Conservation (phyloP, 345 rosid genomes). For the Linum lewisii region DNA sequence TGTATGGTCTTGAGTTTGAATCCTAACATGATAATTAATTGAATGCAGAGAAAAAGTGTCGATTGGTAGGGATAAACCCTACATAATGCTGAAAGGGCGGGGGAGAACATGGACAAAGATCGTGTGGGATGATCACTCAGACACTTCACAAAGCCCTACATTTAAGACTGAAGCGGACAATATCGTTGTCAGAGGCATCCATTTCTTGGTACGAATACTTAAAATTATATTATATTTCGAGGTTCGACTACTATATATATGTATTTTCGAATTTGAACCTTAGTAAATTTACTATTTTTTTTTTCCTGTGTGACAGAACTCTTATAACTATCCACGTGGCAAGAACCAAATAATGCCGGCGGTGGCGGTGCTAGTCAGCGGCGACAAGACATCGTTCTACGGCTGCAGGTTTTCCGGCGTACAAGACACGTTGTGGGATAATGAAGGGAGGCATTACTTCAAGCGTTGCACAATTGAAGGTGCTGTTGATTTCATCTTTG, state of each 20-base stretch:
- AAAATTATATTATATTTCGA: too few relatives aligned
- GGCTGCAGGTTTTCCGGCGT: conserved; percentile 48
- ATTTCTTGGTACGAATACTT: conserved; percentile 29
- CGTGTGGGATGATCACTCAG: conserved; percentile 52
- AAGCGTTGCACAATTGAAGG: conserved; percentile 57
- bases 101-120: conserved; percentile 41
- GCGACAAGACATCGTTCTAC: conserved; percentile 54
- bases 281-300: too few relatives aligned
- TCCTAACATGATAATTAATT: neutral
- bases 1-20: too few relatives aligned
- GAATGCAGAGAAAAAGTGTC: conserved; percentile 65
- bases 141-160: conserved; percentile 44
- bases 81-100: conserved; percentile 45
- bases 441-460: conserved; percentile 59
- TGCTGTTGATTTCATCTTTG: conserved; percentile 81
- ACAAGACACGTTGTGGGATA: conserved; percentile 85
- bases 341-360: conserved; percentile 38
- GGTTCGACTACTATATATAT: too few relatives aligned
- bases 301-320: conserved; percentile 55
- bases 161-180: conserved; percentile 48
- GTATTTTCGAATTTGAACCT: too few relatives aligned
- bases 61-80: conserved; percentile 57
- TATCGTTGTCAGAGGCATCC: conserved; percentile 40
- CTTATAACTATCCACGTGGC: conserved; percentile 40
- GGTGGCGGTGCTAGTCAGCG: conserved; percentile 52